Base-by-base conservation (phyloP, 106 monocot genomes). In the Allium sativum region DNA sequence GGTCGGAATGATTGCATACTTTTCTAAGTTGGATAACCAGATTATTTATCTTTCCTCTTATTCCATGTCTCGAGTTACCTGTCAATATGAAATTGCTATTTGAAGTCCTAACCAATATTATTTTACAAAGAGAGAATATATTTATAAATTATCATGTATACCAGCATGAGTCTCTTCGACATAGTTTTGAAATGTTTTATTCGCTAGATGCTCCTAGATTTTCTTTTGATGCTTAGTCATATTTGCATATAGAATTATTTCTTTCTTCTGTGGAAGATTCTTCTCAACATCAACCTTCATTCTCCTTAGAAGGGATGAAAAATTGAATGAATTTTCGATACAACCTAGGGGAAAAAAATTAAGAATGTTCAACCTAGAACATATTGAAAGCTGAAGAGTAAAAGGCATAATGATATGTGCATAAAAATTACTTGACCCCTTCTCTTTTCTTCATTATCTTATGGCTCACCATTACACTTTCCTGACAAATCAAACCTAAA, bases 241-340 rank as follows among this genome's bases (percentile, higher is more conserved):
- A 58, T 76, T 82, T 50, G 91, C 96, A 76, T 98, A 98, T 20
- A 98, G 65, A 66, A 98, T 98, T 40, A 98, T 98, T 78, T 98
- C 96, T 65, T 91, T 98, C 78, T 98, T 98, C 52, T 59, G 53
- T 10, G 96, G 96, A 78, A 98, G 87, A 79, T 87, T 78, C 50
- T 81, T 79, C 56, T 98, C 96, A n/a, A 98, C 96, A 80, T 91
- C 87, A 59, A 73, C 87, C 73, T 98, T 98, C 73, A 98, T 76
- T 42, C 96, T 77, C 61, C 96, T 61, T 56, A 98, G 77, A 98
- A 98, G 19, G 96, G 96, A 8, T 91, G 90, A 45, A 98, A 67
- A 59, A 98, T 98, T 5, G 79, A 66, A 76, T 98, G 96, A 19
- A 98, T 78, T 64, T 91, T 98, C 48, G 87, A 88, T n/a, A 98